These are phyloP conservation scores for Elongisporangium undulatum DNA, from an alignment of 352 stramenopile species.

Conservation along the genomic window DNA sequence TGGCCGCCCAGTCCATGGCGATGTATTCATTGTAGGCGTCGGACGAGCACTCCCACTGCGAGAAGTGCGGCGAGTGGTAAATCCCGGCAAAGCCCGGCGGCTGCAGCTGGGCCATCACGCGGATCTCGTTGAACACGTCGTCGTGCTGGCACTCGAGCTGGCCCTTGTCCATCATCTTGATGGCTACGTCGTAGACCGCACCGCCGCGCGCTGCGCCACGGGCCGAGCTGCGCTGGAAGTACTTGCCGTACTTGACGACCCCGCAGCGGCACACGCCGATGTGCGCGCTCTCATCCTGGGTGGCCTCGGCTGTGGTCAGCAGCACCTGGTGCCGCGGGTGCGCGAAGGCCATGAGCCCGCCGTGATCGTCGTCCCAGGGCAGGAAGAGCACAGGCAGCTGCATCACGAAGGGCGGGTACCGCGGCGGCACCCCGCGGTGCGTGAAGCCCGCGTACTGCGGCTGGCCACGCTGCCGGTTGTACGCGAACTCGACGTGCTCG, in stretches of 20 bases:
- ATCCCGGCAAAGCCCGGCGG: slow-evolving; percentile 48
- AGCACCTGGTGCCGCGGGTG: slow-evolving; percentile 36
- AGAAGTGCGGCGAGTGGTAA: slow-evolving; percentile 59
- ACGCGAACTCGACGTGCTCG: slow-evolving; percentile 66
- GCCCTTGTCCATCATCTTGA: slow-evolving; percentile 73
- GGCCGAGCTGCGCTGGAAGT: slow-evolving; percentile 46
- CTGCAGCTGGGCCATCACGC: slow-evolving; percentile 75
- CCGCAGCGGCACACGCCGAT: slow-evolving; percentile 69
- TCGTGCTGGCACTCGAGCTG: slow-evolving; percentile 69
- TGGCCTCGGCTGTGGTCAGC: slow-evolving; percentile 32
- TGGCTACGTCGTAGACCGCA: slow-evolving; percentile 46
- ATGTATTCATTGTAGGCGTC: slow-evolving; percentile 78
- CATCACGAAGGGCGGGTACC: slow-evolving; percentile 66
- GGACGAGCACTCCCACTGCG: slow-evolving; percentile 67
- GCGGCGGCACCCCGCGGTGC: slow-evolving; percentile 63
- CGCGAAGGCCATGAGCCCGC: slow-evolving; percentile 62
- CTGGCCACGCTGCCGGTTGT: slow-evolving; percentile 62
- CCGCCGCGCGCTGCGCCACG: slow-evolving; percentile 10
- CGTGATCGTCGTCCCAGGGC: slow-evolving; percentile 62
- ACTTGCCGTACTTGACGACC: slow-evolving; percentile 69
- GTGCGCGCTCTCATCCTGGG: slow-evolving; percentile 42
- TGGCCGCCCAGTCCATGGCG: slow-evolving; percentile 66
- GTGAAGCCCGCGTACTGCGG: slow-evolving; percentile 46
- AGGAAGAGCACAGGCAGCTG: slow-evolving; percentile 62
- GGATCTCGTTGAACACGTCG: slow-evolving; percentile 75